Percentiles rank a stretch among this genome's conserved stretches.
Evolutionary conservation across 2,329 filamentous ascomycete genomes (phyloP).

Genomic region (Botrytis sinoallii): DNA sequence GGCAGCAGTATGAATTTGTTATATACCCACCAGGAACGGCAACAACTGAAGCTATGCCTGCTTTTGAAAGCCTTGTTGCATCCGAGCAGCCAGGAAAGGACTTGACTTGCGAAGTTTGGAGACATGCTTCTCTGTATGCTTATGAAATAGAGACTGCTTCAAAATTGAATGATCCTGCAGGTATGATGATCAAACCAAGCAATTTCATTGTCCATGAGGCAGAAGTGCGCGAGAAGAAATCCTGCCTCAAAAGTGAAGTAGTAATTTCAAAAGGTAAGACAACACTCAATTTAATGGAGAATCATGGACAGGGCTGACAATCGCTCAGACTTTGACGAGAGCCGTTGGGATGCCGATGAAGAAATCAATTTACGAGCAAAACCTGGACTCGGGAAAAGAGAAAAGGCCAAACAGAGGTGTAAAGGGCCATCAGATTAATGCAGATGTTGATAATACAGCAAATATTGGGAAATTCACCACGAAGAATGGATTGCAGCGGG

Average conservation of each 20-base stretch:
- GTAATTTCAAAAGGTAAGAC: not conserved
- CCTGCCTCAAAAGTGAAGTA: not conserved
- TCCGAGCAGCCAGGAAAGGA: not conserved
- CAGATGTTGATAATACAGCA: not conserved
- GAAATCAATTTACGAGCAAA: not conserved
- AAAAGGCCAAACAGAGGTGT: not conserved
- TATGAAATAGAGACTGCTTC: not conserved
- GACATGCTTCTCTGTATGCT: constrained; percentile 1
- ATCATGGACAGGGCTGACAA: not conserved
- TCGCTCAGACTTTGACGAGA: not conserved
- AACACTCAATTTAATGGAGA: not conserved
- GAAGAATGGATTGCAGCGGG: not conserved
- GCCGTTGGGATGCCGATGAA: not conserved
- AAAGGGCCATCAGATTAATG: not conserved
- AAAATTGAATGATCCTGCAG: not conserved
- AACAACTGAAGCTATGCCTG: not conserved
- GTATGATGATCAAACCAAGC: not conserved
- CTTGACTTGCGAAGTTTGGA: not conserved
- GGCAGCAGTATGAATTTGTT: not conserved
- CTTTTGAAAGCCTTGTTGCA: not conserved
- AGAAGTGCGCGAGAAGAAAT: not conserved
- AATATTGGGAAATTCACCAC: not conserved
- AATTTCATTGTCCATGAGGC: not conserved
- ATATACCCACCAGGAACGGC: not conserved
- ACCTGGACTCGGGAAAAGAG: not conserved